A percentile compares a stretch with the other conserved stretches of the same genome.
Evolutionary conservation across 1,284 basidiomycete species (phyloP).

Genomic region (Termitomyces sp.): DNA sequence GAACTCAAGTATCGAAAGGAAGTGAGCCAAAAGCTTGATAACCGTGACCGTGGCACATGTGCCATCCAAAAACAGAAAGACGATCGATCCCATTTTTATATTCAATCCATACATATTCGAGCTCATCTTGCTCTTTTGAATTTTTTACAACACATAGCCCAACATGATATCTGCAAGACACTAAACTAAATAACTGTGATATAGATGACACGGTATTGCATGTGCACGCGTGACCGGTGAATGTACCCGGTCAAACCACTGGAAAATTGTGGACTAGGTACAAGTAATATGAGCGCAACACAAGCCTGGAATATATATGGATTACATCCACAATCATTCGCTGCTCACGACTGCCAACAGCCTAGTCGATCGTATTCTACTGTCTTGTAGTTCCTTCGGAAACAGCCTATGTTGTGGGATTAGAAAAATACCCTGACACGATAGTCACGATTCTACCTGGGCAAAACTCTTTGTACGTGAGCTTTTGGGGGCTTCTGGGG

Average conservation of each 20-base stretch:
- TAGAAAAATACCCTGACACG: neutral
- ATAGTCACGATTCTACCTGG: slow-evolving; percentile 3
- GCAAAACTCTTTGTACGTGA: slow-evolving; percentile 5
- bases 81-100: too few relatives aligned
- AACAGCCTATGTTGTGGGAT: neutral
- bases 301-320: neutral
- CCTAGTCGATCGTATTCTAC: neutral
- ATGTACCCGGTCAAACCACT: too few relatives aligned
- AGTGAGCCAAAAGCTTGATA: slow-evolving; percentile 5
- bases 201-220: too few relatives aligned
- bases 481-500: neutral
- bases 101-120: too few relatives aligned
- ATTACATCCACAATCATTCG: neutral
- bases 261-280: too few relatives aligned
- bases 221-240: too few relatives aligned
- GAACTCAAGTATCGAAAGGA: slow-evolving; percentile 8
- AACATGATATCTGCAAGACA: too few relatives aligned
- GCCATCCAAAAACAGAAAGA: neutral
- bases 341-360: neutral
- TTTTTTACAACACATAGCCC: too few relatives aligned
- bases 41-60: slow-evolving; percentile 1
- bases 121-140: too few relatives aligned
- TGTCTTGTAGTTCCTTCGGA: neutral
- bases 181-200: too few relatives aligned
- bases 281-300: neutral